phyloP scores from a whole-genome alignment of 352 stramenopile genomes.

The Phytophthora pseudosyringae region DNA sequence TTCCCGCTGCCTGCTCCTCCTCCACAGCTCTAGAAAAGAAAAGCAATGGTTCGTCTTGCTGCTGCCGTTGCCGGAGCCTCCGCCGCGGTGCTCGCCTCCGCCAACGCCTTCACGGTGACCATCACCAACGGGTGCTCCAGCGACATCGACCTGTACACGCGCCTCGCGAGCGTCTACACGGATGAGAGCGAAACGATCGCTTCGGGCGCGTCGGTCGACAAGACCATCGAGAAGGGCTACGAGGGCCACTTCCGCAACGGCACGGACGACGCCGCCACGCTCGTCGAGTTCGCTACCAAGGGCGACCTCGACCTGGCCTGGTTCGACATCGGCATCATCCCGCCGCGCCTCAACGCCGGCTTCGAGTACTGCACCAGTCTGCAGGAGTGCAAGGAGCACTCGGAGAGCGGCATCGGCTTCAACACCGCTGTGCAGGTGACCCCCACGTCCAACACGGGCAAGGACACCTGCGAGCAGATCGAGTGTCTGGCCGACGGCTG shows the following conservation, averaged over 20 bases:
- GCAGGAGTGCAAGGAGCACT: constrained; percentile 71
- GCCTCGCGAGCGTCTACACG: constrained; percentile 55
- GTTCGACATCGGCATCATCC: constrained; percentile 81
- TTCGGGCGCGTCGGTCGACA: constrained; percentile 41
- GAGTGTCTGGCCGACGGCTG: constrained; percentile 64
- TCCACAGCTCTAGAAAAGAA: neutral
- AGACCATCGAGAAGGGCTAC: constrained; percentile 62
- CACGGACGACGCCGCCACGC: constrained; percentile 56
- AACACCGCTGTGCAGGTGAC: constrained; percentile 72
- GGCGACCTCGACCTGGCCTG: constrained; percentile 60
- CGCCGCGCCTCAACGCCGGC: constrained; percentile 52
- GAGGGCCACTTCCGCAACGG: constrained; percentile 78
- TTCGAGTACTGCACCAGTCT: constrained; percentile 69
- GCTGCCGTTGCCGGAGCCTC: constrained; percentile 27
- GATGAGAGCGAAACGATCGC: constrained; percentile 51
- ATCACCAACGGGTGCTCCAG: constrained; percentile 67
- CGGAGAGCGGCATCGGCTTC: constrained; percentile 59
- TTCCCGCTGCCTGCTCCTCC: constrained; percentile 8
- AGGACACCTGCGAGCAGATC: constrained; percentile 62
- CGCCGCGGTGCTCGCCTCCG: constrained; percentile 28
- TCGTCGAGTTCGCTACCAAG: constrained; percentile 74
- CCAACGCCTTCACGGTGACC: constrained; percentile 57
- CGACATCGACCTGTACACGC: constrained; percentile 64
- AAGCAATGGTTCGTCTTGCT: constrained; percentile 37
- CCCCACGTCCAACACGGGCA: constrained; percentile 62